phyloP scores from a whole-genome alignment of 176 grass and related monocot genomes.

The Panicum miliaceum region DNA sequence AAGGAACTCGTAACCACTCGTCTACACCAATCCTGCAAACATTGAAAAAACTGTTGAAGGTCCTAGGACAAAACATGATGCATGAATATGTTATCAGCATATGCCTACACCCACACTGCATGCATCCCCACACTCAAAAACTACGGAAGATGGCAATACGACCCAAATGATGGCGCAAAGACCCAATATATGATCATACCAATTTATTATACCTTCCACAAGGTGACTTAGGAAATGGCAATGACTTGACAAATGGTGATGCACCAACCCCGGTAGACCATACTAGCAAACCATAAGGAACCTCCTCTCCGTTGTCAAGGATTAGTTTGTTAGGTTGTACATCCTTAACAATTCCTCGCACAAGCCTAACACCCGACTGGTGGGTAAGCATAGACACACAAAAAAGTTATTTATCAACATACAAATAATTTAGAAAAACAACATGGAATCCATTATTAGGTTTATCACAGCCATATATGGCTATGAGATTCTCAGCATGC shows the following conservation, averaged over 20 bases:
- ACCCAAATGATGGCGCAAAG: neutral
- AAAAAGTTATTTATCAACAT: slow-evolving; percentile 10
- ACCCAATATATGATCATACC: slow-evolving; percentile 15
- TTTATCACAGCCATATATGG: slow-evolving; percentile 3
- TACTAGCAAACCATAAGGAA: slow-evolving; percentile 91
- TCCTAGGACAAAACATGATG: neutral
- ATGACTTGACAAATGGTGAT: slow-evolving; percentile 71
- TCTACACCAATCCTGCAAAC: slow-evolving; percentile 81
- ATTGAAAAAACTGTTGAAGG: slow-evolving; percentile 10
- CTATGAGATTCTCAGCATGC: slow-evolving; percentile 7
- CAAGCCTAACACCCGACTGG: slow-evolving; percentile 92
- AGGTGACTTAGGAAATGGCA: slow-evolving; percentile 80
- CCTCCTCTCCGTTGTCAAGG: slow-evolving; percentile 82
- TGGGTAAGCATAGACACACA: slow-evolving; percentile 15
- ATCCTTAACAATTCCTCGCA: slow-evolving; percentile 84
- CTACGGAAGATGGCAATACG: neutral
- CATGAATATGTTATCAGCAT: neutral
- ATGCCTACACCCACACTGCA: neutral
- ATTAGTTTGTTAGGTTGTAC: slow-evolving; percentile 82
- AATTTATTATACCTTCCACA: slow-evolving; percentile 80
- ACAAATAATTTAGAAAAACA: slow-evolving; percentile 5
- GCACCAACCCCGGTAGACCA: slow-evolving; percentile 98
- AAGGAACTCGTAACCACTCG: slow-evolving; percentile 88
- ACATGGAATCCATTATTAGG: neutral
- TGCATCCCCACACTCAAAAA: neutral